phyloP scores from a whole-genome alignment of 305 asterid genomes.

The Ajuga reptans region DNA sequence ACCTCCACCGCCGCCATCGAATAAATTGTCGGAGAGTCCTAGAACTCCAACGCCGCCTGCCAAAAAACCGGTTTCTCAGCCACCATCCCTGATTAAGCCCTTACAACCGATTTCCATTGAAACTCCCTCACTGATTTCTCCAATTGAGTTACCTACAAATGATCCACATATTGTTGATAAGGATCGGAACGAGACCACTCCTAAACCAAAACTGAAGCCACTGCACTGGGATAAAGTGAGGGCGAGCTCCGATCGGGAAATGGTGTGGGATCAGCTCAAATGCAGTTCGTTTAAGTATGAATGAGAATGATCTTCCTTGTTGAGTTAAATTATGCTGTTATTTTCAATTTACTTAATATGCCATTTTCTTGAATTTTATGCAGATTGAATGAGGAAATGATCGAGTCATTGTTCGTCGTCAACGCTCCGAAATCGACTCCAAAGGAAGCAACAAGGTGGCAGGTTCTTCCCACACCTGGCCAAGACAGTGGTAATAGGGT shows the following conservation, averaged over 20 bases:
- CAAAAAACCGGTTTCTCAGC: conserved; percentile 31
- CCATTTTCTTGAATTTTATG: conserved; percentile 15
- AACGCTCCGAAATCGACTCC: conserved; percentile 49
- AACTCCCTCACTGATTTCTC: conserved; percentile 44
- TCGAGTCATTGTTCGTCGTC: conserved; percentile 72
- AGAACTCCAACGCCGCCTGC: conserved; percentile 48
- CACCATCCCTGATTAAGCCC: conserved; percentile 42
- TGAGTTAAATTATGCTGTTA: background rate
- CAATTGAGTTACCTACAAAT: conserved; percentile 48
- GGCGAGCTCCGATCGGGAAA: conserved; percentile 90
- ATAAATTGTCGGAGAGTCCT: conserved; percentile 55
- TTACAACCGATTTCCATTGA: conserved; percentile 38
- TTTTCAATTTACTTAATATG: background rate
- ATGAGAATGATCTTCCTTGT: background rate
- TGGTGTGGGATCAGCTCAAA: conserved; percentile 99
- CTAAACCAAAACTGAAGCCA: conserved; percentile 81
- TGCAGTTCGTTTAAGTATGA: conserved; percentile 88
- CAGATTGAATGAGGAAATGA: conserved; percentile 98
- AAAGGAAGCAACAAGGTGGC: conserved; percentile 49
- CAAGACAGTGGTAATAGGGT: conserved; percentile 59
- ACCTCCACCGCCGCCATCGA: conserved; percentile 54
- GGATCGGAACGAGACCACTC: conserved; percentile 34
- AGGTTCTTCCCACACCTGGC: conserved; percentile 55
- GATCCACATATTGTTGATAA: background rate
- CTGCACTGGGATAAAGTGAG: conserved; percentile 99